A percentile compares a stretch with the other conserved stretches of the same genome.
Conservation (phyloP, 257 asterid genomes). For the Orobanche coerulescens region DNA sequence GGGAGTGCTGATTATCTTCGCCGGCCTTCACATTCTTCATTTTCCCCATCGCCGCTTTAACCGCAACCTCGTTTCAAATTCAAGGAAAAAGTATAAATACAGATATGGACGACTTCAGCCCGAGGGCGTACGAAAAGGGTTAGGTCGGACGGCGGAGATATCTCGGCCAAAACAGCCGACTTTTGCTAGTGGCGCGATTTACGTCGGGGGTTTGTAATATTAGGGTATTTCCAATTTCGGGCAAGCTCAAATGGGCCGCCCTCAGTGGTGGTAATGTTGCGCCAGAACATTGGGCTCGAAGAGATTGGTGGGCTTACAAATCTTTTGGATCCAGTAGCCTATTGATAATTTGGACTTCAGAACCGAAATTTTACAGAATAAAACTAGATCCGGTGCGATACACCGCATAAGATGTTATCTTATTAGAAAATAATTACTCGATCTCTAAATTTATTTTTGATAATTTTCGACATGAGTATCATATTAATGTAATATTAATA, state of each 20-base stretch:
- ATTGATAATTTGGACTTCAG: no score
- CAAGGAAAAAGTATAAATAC: neutral
- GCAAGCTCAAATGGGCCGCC: neutral
- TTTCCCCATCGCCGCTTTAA: conserved; percentile 51
- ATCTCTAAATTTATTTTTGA: no score
- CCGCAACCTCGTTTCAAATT: neutral
- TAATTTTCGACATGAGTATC: no score
- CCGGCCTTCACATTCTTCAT: conserved; percentile 35
- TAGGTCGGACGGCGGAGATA: conserved; percentile 12
- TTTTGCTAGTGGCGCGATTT: conserved; percentile 17
- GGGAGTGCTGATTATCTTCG: conserved; percentile 49
- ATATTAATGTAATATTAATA: no score
- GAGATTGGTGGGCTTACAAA: no score
- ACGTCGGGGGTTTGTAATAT: conserved; percentile 8
- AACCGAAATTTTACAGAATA: no score
- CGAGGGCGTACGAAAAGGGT: neutral
- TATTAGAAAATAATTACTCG: no score
- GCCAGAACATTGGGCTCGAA: no score
- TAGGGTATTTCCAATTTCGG: conserved; percentile 21
- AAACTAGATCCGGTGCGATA: no score
- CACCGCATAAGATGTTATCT: no score
- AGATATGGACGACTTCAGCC: neutral
- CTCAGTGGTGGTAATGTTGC: neutral
- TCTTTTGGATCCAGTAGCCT: no score
- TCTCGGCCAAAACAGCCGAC: conserved; percentile 20